phyloP scores from a whole-genome alignment of 352 stramenopile genomes.

The Globisporangium alternatum region DNA sequence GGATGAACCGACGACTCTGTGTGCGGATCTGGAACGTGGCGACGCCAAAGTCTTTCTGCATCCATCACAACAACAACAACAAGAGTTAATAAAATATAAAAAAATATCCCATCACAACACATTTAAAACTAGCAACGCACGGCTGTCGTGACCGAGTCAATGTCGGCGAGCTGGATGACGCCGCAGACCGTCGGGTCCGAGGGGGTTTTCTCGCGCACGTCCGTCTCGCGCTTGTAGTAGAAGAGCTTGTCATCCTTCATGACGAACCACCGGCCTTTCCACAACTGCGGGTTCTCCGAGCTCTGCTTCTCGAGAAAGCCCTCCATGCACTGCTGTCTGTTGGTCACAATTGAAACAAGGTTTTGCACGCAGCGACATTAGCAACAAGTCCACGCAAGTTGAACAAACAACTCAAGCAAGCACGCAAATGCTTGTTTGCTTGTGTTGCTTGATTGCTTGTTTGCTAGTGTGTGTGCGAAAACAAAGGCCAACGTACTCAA shows the following conservation, averaged over 20 bases:
- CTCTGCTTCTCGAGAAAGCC: slow-evolving; percentile 85
- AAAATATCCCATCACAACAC: not conserved
- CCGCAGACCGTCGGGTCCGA: slow-evolving; percentile 60
- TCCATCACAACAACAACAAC: slow-evolving; percentile 1
- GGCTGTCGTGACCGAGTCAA: slow-evolving; percentile 83
- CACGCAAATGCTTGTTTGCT: not conserved
- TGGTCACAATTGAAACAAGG: not conserved
- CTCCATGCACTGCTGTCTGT: slow-evolving; percentile 67
- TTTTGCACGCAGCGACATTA: not conserved
- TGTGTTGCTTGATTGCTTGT: not conserved
- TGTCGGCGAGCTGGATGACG: slow-evolving; percentile 77
- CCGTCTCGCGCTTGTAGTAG: slow-evolving; percentile 66
- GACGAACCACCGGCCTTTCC: slow-evolving; percentile 85
- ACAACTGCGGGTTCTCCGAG: slow-evolving; percentile 57
- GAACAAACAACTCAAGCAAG: not conserved
- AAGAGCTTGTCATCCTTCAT: slow-evolving; percentile 85
- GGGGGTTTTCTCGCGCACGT: slow-evolving; percentile 57
- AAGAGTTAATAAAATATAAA: not conserved
- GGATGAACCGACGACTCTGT: slow-evolving; percentile 70
- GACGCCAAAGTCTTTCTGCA: slow-evolving; percentile 80
- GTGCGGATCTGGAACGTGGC: slow-evolving; percentile 83
- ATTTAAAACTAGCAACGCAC: slow-evolving; percentile 32
- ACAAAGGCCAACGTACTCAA: slow-evolving; percentile 35
- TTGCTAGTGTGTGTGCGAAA: not conserved
- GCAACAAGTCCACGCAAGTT: not conserved